Conservation (phyloP, 1,139 yeast species). For the Arxiozyma heterogenica region DNA sequence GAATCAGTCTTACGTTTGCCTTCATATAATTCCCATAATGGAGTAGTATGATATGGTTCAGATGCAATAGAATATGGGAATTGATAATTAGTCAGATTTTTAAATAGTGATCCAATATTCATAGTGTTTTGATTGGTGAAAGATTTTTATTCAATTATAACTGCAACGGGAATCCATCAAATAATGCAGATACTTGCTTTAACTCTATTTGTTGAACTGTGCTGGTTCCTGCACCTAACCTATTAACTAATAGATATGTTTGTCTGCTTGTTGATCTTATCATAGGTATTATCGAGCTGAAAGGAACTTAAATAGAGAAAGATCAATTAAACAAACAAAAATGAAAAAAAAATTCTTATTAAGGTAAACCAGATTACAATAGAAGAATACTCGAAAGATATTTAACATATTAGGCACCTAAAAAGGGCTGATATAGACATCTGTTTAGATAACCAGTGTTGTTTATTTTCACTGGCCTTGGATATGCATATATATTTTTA, state of each 20-base stretch:
- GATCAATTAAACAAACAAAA: too few relatives aligned
- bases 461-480: not conserved
- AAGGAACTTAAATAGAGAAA: not conserved
- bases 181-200: too few relatives aligned
- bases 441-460: not conserved
- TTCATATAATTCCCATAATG: slow-evolving; percentile 37
- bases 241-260: too few relatives aligned
- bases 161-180: too few relatives aligned
- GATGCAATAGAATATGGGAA: slow-evolving; percentile 25
- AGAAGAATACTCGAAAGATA: not conserved
- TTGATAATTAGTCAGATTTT: slow-evolving; percentile 27
- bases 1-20: slow-evolving; percentile 33
- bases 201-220: not conserved
- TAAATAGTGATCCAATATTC: slow-evolving; percentile 27
- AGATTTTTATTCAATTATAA: not conserved
- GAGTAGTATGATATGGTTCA: slow-evolving; percentile 24
- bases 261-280: not conserved
- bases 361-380: not conserved
- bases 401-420: too few relatives aligned
- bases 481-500: too few relatives aligned
- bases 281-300: not conserved
- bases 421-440: not conserved
- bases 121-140: slow-evolving; percentile 8
- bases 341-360: too few relatives aligned
- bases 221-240: too few relatives aligned